Base-by-base conservation (phyloP, 495 filamentous ascomycete species). In the Hypoxylon perforatum region DNA sequence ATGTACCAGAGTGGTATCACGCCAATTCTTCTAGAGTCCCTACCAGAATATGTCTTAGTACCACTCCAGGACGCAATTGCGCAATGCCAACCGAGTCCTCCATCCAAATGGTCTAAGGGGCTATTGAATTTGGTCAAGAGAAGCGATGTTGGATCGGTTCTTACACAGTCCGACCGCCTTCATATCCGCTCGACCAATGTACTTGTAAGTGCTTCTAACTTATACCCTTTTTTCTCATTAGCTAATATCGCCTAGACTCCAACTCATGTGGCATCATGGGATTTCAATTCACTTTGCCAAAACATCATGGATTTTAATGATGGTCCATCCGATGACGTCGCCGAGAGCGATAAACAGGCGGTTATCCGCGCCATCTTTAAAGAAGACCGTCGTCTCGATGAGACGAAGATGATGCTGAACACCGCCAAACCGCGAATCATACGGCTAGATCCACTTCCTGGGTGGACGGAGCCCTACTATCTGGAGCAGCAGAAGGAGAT, bases 401-500 rank as follows among this genome's bases (percentile, higher is more conserved):
- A 98, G 75, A 94, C 92, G 2, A 85, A 85, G 38, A 85, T 81
- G 57, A 78, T 99, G 46, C 80, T 99, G 6, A 91, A 94, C 47
- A 91, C 93, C 22, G 83, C 86, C 8, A 91, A 90, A 64, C 82
- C 90, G 19, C 87, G 93, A 19, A 82, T 90, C n/a, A 88, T 93
- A 30, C 88, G 90, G 25, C 91, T 92, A 54, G 79, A 87, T 52
- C 87, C 92, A 1, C 86, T 92, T 61, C 87, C 89, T 0, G 88
- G 88, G 35, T 95, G 91, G 90, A 86, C 87, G 17, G 96, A 99
- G 68, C 83, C 89, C 0, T 89, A 95, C 56, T 85, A 95, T n/a
- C 80, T 99, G 9, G 94, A 98, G 67, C 88, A 88, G n/a, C 94
- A 98, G 71, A 97, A 97, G 74, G 90, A 92, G 57, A 80, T 97